Evolutionary conservation across 768 basidiomycete species (phyloP).

Genomic region (Russula lepida): DNA sequence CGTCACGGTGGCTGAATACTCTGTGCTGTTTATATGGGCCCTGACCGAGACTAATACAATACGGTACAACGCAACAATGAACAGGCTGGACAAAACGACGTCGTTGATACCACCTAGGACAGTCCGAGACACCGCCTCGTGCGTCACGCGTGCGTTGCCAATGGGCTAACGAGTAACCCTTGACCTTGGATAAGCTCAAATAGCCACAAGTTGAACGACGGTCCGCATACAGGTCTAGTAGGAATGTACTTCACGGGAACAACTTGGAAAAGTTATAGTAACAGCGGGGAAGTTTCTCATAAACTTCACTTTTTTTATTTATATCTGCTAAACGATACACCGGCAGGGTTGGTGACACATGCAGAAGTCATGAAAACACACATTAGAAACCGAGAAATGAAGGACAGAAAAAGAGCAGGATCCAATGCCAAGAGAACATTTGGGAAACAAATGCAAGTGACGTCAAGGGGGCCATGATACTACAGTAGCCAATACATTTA

Average conservation of each 20-base stretch:
- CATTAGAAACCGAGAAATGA: neutral
- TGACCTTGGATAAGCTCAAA: neutral
- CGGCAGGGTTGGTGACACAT: neutral
- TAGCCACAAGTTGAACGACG: neutral
- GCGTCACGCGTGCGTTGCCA: too few species aligned
- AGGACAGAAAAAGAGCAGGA: neutral
- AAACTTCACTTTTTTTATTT: neutral
- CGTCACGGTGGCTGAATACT: too few species aligned
- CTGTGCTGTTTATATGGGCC: too few species aligned
- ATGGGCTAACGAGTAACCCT: too few species aligned
- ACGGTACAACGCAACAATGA: too few species aligned
- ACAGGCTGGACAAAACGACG: too few species aligned
- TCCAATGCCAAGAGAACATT: neutral
- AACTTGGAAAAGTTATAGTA: neutral
- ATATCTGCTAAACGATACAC: conserved; percentile 13
- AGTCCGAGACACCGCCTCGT: too few species aligned
- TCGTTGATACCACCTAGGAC: too few species aligned
- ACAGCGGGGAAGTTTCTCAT: neutral
- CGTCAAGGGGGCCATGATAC: neutral
- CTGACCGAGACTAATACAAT: too few species aligned
- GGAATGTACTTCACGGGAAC: neutral
- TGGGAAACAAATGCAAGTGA: conserved; percentile 8
- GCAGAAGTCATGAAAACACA: neutral
- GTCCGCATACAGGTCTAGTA: neutral
- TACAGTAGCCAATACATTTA: conserved; percentile 17